A percentile compares a stretch with the other conserved stretches of the same genome.
These are phyloP conservation scores for Serendipita vermifera DNA, from an alignment of 768 basidiomycete genomes.

Conservation along the genomic window DNA sequence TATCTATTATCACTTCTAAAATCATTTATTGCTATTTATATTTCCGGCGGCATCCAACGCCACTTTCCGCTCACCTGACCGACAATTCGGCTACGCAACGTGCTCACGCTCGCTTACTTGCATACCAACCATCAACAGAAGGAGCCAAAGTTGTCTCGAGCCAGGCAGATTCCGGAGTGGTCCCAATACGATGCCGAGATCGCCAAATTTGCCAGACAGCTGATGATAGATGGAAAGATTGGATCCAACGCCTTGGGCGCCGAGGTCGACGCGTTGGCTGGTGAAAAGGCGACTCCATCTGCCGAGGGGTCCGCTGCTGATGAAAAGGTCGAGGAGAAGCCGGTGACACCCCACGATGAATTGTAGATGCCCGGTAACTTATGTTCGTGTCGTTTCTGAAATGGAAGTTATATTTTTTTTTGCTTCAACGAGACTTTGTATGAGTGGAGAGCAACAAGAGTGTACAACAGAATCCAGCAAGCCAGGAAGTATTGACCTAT, in stretches of 20 bases:
- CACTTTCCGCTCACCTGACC: neutral
- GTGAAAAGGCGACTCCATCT: constrained; percentile 20
- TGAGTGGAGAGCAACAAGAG: no score
- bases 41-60: neutral
- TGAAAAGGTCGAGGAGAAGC: neutral
- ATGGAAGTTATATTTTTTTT: no score
- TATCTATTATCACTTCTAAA: no score
- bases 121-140: constrained; percentile 54
- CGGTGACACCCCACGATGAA: constrained; percentile 5
- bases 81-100: neutral
- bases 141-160: constrained; percentile 89
- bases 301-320: constrained; percentile 9
- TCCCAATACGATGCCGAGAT: constrained; percentile 88
- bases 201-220: constrained; percentile 58
- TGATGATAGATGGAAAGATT: constrained; percentile 59
- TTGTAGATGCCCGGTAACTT: no score
- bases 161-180: constrained; percentile 96
- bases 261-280: constrained; percentile 55
- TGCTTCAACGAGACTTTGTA: no score
- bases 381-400: no score
- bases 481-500: no score
- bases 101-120: no score
- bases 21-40: no score
- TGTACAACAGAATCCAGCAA: no score
- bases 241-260: constrained; percentile 53